Percentiles rank a stretch among this genome's conserved stretches.
These are phyloP conservation scores for Atkinsonella hypoxylon DNA, from an alignment of 2,329 filamentous ascomycete genomes.

Conservation along the genomic window DNA sequence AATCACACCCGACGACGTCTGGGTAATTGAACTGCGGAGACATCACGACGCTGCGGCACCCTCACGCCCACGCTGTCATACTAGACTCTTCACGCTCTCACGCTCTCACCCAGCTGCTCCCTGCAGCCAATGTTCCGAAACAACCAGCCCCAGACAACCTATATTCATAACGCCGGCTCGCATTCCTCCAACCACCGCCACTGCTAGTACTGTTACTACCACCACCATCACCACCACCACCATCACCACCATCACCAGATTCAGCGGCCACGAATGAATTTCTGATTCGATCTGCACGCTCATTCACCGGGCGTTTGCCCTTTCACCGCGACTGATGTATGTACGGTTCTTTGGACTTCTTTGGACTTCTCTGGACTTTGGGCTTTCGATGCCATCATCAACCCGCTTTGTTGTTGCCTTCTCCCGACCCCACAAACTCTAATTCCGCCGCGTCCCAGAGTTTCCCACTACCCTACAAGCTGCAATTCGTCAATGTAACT, in stretches of 20 bases:
- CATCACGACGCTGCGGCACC: too few relatives aligned
- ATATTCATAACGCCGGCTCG: too few relatives aligned
- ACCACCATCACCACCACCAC: neutral
- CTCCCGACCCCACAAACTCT: constrained; percentile 2
- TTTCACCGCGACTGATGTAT: constrained; percentile 4
- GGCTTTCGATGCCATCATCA: neutral
- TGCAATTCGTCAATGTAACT: neutral
- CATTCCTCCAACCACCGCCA: neutral
- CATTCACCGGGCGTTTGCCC: constrained; percentile 4
- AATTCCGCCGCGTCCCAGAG: neutral
- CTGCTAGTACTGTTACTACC: neutral
- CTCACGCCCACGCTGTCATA: too few relatives aligned
- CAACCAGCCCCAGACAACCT: too few relatives aligned
- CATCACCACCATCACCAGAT: neutral
- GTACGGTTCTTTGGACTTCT: neutral
- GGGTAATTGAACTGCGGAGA: too few relatives aligned
- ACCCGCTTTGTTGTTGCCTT: neutral
- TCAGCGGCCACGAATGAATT: constrained; percentile 2
- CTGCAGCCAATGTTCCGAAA: too few relatives aligned
- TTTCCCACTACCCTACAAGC: neutral
- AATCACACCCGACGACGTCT: too few relatives aligned
- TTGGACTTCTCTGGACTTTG: neutral
- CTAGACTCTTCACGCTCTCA: too few relatives aligned
- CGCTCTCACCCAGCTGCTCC: too few relatives aligned
- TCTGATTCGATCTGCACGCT: constrained; percentile 1